Conservation (phyloP, 2,329 filamentous ascomycete genomes). For the Pyrenophora graminea region DNA sequence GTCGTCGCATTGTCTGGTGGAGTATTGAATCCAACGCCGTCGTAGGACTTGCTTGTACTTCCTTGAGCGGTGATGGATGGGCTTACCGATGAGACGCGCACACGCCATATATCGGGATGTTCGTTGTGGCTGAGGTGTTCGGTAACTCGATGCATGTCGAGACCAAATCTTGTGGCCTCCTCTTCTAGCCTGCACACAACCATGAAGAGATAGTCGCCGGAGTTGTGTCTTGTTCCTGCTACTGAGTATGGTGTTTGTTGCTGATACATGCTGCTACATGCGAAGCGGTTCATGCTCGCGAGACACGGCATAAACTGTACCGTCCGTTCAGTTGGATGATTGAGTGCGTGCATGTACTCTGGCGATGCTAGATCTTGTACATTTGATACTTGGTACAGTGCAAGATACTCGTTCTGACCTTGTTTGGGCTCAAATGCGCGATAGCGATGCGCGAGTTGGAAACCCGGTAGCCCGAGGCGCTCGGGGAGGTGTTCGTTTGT, state of each 20-base stretch:
- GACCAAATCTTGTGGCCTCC: background rate
- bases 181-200: background rate
- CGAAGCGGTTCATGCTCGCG: conserved; percentile 18
- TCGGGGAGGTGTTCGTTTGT: conserved; percentile 25
- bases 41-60: conserved; percentile 18
- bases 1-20: background rate
- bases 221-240: background rate
- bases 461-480: conserved; percentile 19
- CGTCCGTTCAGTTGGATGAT: conserved; percentile 16
- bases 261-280: conserved; percentile 7
- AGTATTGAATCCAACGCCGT: conserved; percentile 7
- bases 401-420: conserved; percentile 10
- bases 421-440: background rate
- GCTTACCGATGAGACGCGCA: conserved; percentile 2
- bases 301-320: conserved; percentile 20
- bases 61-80: conserved; percentile 8
- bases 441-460: conserved; percentile 19
- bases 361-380: conserved; percentile 10
- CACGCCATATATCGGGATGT: background rate
- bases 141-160: background rate
- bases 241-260: background rate
- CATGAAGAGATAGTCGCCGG: background rate
- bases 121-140: background rate
- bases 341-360: conserved; percentile 14
- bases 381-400: conserved; percentile 13